Evolutionary conservation across 768 basidiomycete genomes (phyloP).

Genomic region (Strobilomyces echinocephalus): DNA sequence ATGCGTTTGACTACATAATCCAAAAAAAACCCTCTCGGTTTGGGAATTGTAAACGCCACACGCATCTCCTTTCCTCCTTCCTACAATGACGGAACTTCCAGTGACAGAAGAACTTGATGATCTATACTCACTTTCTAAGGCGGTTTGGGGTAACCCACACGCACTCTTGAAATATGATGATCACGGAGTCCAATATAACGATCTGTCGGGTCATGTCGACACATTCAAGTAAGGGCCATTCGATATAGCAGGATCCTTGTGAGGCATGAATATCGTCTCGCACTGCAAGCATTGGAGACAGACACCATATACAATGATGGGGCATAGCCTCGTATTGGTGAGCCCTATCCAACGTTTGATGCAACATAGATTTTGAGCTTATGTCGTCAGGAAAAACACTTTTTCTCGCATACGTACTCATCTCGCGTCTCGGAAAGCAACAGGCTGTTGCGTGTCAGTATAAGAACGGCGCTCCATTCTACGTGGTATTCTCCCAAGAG

Average conservation of each 20-base stretch:
- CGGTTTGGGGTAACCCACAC: too few relatives aligned
- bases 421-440: background rate
- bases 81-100: too few relatives aligned
- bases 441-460: background rate
- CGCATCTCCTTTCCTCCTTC: too few relatives aligned
- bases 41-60: too few relatives aligned
- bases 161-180: too few relatives aligned
- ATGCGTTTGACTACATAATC: too few relatives aligned
- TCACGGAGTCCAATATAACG: too few relatives aligned
- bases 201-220: too few relatives aligned
- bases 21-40: too few relatives aligned
- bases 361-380: background rate
- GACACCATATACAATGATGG: background rate
- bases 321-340: background rate
- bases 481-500: background rate
- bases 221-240: too few relatives aligned
- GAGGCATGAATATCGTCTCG: background rate
- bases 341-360: background rate
- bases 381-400: background rate
- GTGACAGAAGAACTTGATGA: too few relatives aligned
- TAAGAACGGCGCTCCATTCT: background rate
- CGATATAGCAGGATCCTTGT: constrained; percentile 21
- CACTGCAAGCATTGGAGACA: background rate
- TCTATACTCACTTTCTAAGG: too few relatives aligned
- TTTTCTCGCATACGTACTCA: background rate